Percentiles rank a stretch among this genome's conserved stretches.
These are phyloP conservation scores for Penicillium italicum DNA, from an alignment of 2,329 filamentous ascomycete genomes.

Conservation along the genomic window DNA sequence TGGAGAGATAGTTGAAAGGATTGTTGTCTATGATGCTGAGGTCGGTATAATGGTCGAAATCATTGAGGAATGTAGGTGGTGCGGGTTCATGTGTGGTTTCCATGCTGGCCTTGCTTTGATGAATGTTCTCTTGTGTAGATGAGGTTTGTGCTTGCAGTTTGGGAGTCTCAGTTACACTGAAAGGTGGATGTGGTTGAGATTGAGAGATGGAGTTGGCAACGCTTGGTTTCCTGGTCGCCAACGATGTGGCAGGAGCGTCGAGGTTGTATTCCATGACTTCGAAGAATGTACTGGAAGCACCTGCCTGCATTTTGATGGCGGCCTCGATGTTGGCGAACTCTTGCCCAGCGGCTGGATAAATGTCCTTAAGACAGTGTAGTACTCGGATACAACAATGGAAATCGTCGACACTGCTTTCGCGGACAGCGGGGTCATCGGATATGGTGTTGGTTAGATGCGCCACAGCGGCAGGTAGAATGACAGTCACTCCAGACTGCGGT, in stretches of 20 bases:
- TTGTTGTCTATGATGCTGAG: conserved; percentile 10
- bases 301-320: conserved; percentile 32
- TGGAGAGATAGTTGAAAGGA: conserved; percentile 22
- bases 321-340: conserved; percentile 43
- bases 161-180: neutral
- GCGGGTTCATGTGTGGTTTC: conserved; percentile 1
- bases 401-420: conserved; percentile 66
- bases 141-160: neutral
- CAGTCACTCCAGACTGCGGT: conserved; percentile 80
- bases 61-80: conserved; percentile 17
- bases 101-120: conserved; percentile 6
- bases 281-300: conserved; percentile 29
- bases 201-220: conserved; percentile 11
- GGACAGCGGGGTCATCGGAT: conserved; percentile 65
- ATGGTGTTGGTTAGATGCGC: conserved; percentile 86
- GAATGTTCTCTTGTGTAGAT: neutral
- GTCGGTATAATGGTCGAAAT: conserved; percentile 26
- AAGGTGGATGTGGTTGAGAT: conserved; percentile 3
- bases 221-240: conserved; percentile 16
- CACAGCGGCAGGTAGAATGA: conserved; percentile 81
- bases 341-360: conserved; percentile 82
- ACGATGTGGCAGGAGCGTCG: conserved; percentile 11
- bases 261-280: conserved; percentile 33
- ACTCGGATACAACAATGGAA: conserved; percentile 83
- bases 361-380: conserved; percentile 75